Percentiles rank a stretch among this genome's conserved stretches.
phyloP scores from a whole-genome alignment of 2,329 filamentous ascomycete genomes.

The Chalara sp. region DNA sequence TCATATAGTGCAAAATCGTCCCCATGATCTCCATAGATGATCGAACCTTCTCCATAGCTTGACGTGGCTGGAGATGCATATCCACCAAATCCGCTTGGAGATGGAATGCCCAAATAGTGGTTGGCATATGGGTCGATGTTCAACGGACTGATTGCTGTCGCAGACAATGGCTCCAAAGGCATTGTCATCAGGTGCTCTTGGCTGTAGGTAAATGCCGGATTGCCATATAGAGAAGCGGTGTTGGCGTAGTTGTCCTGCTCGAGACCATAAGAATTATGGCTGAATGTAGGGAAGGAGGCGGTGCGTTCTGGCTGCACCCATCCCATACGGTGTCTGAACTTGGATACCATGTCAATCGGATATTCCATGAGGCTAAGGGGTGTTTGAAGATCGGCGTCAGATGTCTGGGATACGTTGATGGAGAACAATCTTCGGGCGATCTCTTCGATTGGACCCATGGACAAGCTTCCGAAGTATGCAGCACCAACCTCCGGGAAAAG shows the following conservation, averaged over 20 bases:
- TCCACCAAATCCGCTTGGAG: constrained; percentile 45
- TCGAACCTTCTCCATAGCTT: constrained; percentile 53
- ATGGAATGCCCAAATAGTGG: constrained; percentile 58
- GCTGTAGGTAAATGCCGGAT: constrained; percentile 57
- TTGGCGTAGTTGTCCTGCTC: constrained; percentile 34
- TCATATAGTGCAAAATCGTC: constrained; percentile 36
- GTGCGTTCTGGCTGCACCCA: constrained; percentile 56
- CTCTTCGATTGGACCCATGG: constrained; percentile 75
- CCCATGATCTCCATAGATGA: constrained; percentile 56
- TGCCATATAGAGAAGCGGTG: constrained; percentile 46
- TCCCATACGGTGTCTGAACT: constrained; percentile 64
- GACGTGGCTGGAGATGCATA: constrained; percentile 56
- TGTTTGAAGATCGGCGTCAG: constrained; percentile 51
- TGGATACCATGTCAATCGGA: constrained; percentile 60
- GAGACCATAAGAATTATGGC: constrained; percentile 47
- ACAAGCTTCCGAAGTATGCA: constrained; percentile 77
- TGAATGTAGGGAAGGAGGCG: constrained; percentile 54
- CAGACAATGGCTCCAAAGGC: constrained; percentile 39
- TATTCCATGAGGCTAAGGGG: constrained; percentile 65
- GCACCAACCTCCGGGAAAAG: constrained; percentile 88
- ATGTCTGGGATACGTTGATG: constrained; percentile 53
- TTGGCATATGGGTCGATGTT: constrained; percentile 46
- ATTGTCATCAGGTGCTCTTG: constrained; percentile 54
- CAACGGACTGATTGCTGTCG: constrained; percentile 42
- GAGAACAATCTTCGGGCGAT: constrained; percentile 71